A percentile compares a stretch with the other conserved stretches of the same genome.
These are phyloP conservation scores for Sugiyamaella sp. DNA, from an alignment of 1,139 yeast genomes.

Conservation along the genomic window DNA sequence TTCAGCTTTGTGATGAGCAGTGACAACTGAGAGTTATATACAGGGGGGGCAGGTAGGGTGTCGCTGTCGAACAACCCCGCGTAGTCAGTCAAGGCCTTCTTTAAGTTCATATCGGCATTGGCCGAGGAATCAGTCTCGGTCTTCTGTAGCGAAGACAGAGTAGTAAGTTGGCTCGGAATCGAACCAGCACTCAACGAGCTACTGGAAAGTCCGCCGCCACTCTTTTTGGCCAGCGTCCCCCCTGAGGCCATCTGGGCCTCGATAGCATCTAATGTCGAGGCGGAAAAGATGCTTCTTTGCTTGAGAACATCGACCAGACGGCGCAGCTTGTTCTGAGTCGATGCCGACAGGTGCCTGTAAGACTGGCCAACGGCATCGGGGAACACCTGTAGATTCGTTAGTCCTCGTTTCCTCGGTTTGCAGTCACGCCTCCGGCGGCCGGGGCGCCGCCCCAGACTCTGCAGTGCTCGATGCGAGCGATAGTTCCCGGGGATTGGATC, in stretches of 20 bases:
- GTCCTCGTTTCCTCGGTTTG: too few species aligned
- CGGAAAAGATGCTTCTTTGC: constrained; percentile 61
- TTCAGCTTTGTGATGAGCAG: constrained; percentile 25
- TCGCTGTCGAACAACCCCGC: constrained; percentile 45
- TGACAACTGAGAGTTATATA: constrained; percentile 50
- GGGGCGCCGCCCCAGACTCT: too few species aligned
- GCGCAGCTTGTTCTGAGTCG: constrained; percentile 51
- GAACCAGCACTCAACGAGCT: constrained; percentile 32
- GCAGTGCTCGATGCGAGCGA: too few species aligned
- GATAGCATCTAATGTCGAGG: constrained; percentile 50
- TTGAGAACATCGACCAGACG: constrained; percentile 77
- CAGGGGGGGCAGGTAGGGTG: constrained; percentile 55
- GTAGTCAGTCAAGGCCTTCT: constrained; percentile 28
- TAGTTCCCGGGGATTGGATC: too few species aligned
- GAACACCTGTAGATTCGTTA: constrained; percentile 9
- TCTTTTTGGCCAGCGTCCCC: background rate
- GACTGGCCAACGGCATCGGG: constrained; percentile 16
- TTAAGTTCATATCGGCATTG: constrained; percentile 22
- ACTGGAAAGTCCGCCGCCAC: constrained; percentile 28
- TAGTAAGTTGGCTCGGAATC: constrained; percentile 49
- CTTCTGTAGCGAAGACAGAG: constrained; percentile 48
- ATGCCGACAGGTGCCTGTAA: constrained; percentile 10
- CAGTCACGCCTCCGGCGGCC: too few species aligned
- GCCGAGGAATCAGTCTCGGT: constrained; percentile 29
- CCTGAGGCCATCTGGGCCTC: constrained; percentile 29